A percentile compares a stretch with the other conserved stretches of the same genome.
Conservation (phyloP, 352 stramenopile genomes). For the Phytophthora vignae region DNA sequence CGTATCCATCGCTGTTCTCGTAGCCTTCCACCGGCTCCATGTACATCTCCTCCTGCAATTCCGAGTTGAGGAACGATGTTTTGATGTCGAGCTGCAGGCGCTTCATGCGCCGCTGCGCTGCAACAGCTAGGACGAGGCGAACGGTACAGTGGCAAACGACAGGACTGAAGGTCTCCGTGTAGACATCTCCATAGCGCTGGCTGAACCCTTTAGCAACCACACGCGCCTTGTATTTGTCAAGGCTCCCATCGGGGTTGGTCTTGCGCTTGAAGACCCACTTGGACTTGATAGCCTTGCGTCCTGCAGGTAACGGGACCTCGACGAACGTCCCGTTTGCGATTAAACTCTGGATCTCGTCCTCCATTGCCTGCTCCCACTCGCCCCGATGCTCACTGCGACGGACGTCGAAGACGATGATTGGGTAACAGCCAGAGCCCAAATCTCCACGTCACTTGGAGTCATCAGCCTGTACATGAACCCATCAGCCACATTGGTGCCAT, state of each 20-base stretch:
- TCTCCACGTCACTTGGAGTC: neutral
- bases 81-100: constrained; percentile 25
- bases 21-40: constrained; percentile 9
- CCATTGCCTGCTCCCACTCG: constrained; percentile 8
- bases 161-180: constrained; percentile 43
- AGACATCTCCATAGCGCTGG: constrained; percentile 34
- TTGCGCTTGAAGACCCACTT: constrained; percentile 23
- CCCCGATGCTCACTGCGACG: neutral
- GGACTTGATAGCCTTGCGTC: constrained; percentile 8
- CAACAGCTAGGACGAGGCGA: constrained; percentile 7
- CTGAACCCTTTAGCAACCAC: constrained; percentile 34
- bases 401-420: neutral
- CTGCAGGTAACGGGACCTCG: constrained; percentile 5
- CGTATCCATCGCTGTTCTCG: constrained; percentile 4
- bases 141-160: constrained; percentile 22
- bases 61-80: constrained; percentile 26
- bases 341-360: constrained; percentile 2
- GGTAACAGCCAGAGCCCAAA: neutral
- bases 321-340: constrained; percentile 10
- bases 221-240: constrained; percentile 49
- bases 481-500: neutral
- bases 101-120: constrained; percentile 5
- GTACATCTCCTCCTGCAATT: constrained; percentile 19
- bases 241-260: constrained; percentile 14
- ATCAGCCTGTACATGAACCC: neutral